These are phyloP conservation scores for Trichophyton simii DNA, from an alignment of 2,329 filamentous ascomycete species.

Conservation along the genomic window DNA sequence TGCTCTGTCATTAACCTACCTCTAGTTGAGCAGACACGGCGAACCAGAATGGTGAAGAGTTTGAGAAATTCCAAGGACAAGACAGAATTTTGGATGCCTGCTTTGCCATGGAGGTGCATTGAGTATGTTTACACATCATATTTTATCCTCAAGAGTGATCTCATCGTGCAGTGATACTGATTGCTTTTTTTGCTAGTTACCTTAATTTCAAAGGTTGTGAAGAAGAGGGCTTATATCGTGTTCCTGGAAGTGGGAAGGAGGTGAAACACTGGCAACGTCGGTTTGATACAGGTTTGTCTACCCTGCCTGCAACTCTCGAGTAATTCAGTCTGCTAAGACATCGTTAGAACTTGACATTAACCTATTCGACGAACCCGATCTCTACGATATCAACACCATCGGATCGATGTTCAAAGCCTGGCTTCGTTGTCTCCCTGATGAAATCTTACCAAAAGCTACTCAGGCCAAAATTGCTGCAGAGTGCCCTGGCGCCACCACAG, in stretches of 20 bases:
- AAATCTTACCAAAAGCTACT: conserved; percentile 73
- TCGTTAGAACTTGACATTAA: conserved; percentile 69
- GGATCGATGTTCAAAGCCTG: conserved; percentile 94
- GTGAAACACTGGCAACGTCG: conserved; percentile 87
- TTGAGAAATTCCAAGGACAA: conserved; percentile 83
- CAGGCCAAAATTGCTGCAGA: conserved; percentile 71
- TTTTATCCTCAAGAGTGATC: neutral
- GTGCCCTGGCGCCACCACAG: conserved; percentile 63
- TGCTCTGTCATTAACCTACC: conserved; percentile 77
- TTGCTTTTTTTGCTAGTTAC: conserved; percentile 41
- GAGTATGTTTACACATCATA: conserved; percentile 44
- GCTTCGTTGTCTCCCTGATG: conserved; percentile 87
- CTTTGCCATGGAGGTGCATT: conserved; percentile 87
- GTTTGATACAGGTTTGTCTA: conserved; percentile 63
- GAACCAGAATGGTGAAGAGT: conserved; percentile 79
- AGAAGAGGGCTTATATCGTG: conserved; percentile 83
- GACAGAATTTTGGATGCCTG: conserved; percentile 98
- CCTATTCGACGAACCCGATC: conserved; percentile 70
- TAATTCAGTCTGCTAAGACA: neutral
- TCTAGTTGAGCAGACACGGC: conserved; percentile 76
- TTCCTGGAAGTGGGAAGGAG: conserved; percentile 79
- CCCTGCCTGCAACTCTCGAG: conserved; percentile 5
- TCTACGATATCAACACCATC: conserved; percentile 94
- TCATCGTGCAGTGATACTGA: neutral
- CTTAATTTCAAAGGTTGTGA: conserved; percentile 90